A percentile compares a stretch with the other conserved stretches of the same genome.
Conservation (phyloP, 73 alveolate genomes). For the Paramecium pentaurelia region DNA sequence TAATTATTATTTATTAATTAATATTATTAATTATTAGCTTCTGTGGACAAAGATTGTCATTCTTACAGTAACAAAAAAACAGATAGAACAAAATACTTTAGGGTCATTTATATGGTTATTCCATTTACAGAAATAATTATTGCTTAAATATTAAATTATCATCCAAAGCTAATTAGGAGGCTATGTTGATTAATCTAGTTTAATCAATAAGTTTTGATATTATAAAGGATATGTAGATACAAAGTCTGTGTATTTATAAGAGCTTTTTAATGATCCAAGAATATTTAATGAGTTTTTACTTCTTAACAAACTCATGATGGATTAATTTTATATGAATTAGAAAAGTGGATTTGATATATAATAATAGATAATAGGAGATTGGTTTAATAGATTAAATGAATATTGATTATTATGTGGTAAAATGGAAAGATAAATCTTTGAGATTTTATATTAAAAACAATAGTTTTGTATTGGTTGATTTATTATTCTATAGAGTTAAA, state of each 20-base stretch:
- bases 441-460: constrained; percentile 46
- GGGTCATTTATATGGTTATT: constrained; percentile 51
- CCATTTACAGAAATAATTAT: constrained; percentile 49
- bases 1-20: too few species aligned
- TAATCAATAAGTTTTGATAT: constrained; percentile 16
- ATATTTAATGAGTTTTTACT: not conserved
- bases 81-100: constrained; percentile 47
- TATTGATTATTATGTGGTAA: constrained; percentile 48
- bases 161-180: constrained; percentile 52
- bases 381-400: not conserved
- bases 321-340: not conserved
- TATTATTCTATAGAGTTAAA: not conserved
- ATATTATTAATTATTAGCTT: not conserved
- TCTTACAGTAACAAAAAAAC: constrained; percentile 55
- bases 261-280: not conserved
- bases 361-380: not conserved
- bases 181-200: constrained; percentile 31
- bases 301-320: not conserved
- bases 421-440: constrained; percentile 48
- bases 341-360: not conserved
- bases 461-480: constrained; percentile 8
- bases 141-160: constrained; percentile 37
- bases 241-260: not conserved
- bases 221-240: not conserved
- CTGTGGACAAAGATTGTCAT: constrained; percentile 58